Percentiles rank a stretch among this genome's conserved stretches.
Conservation (phyloP, 2,329 filamentous ascomycete genomes). For the Knoxdaviesia proteae region DNA sequence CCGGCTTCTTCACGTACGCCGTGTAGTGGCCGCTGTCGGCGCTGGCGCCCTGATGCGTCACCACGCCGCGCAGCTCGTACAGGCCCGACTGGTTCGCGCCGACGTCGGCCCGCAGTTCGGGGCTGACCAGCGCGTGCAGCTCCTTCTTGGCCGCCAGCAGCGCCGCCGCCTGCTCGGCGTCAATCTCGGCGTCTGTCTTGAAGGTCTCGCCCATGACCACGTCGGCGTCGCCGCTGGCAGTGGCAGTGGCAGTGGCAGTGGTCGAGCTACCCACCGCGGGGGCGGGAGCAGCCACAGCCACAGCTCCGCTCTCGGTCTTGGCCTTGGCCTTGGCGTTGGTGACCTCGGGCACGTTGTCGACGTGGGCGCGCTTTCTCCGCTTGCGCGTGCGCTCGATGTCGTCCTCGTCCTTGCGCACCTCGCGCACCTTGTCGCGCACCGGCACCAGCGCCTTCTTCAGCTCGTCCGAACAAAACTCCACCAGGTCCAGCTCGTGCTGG, state of each 20-base stretch:
- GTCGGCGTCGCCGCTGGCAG: constrained; percentile 33
- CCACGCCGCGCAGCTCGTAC: constrained; percentile 82
- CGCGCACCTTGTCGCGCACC: constrained; percentile 88
- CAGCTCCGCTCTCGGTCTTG: constrained; percentile 14
- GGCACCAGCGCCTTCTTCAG: constrained; percentile 66
- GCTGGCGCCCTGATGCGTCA: constrained; percentile 90
- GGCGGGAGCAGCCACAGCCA: constrained; percentile 20
- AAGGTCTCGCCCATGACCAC: constrained; percentile 56
- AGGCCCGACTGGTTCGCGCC: constrained; percentile 84
- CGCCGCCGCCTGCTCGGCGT: constrained; percentile 60
- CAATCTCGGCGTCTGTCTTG: constrained; percentile 88
- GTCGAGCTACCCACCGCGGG: constrained; percentile 9
- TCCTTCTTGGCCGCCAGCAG: constrained; percentile 74
- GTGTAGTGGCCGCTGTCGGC: constrained; percentile 98
- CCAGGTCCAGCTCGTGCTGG: constrained; percentile 74
- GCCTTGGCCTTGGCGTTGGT: constrained; percentile 21
- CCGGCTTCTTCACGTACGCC: constrained; percentile 86
- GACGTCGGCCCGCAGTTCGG: constrained; percentile 52
- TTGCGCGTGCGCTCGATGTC: constrained; percentile 84
- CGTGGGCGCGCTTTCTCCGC: constrained; percentile 51
- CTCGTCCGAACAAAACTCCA: constrained; percentile 90
- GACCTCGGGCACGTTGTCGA: neutral
- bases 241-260: constrained; percentile 17
- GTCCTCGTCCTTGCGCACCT: constrained; percentile 84
- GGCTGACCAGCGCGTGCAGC: constrained; percentile 56